Evolutionary conservation across 202 grass and related monocot genomes (phyloP).

Genomic region (Musa balbisiana): DNA sequence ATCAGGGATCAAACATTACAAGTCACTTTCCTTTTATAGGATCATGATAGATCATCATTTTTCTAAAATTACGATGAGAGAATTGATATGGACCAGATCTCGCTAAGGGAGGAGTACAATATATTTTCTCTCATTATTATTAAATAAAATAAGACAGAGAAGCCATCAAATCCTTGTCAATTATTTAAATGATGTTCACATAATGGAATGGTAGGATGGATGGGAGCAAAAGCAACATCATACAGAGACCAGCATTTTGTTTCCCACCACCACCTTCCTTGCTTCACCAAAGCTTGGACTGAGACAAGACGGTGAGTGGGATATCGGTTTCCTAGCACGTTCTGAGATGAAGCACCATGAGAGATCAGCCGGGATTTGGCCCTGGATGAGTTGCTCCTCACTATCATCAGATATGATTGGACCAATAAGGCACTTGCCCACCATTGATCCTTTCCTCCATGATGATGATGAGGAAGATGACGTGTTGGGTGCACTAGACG

Average conservation of each 20-base stretch:
- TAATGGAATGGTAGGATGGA: background rate
- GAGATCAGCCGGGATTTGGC: background rate
- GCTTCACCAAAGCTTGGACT: background rate
- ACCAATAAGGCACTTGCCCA: background rate
- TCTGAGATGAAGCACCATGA: background rate
- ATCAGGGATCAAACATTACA: too few relatives aligned
- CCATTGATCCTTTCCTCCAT: background rate
- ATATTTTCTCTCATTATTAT: too few relatives aligned
- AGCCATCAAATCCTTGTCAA: constrained; percentile 7
- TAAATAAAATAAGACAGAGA: too few relatives aligned
- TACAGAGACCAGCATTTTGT: background rate
- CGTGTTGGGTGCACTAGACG: background rate
- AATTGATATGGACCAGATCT: too few relatives aligned
- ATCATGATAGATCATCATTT: too few relatives aligned
- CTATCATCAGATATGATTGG: background rate
- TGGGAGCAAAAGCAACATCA: background rate
- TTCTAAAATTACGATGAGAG: too few relatives aligned
- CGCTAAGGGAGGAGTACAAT: too few relatives aligned
- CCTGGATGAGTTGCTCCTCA: constrained; percentile 3
- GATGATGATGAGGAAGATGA: background rate
- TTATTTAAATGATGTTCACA: background rate
- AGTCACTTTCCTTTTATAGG: too few relatives aligned
- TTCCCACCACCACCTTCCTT: constrained; percentile 2
- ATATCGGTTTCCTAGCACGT: background rate
- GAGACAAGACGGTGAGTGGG: background rate